These are phyloP conservation scores for Yamadazyma sp. DNA, from an alignment of 1,139 yeast species.

Conservation along the genomic window DNA sequence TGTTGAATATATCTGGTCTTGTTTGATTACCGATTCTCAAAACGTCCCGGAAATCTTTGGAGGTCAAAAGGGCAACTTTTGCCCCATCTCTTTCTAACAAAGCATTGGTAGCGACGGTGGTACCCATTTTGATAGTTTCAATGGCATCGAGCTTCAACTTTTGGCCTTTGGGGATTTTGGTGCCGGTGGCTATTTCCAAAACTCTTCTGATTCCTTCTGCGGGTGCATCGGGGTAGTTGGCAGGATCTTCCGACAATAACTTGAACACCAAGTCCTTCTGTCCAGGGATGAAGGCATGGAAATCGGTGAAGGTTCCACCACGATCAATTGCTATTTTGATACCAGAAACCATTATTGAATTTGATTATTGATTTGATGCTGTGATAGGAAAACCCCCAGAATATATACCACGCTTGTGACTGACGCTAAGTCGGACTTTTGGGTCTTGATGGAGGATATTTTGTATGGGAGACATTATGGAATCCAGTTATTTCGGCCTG, in stretches of 20 bases:
- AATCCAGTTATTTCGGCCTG: no score
- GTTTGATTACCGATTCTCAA: conserved; percentile 71
- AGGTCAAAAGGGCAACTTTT: conserved; percentile 59
- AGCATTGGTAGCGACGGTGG: conserved; percentile 81
- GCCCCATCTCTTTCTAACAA: conserved; percentile 69
- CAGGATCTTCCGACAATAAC: conserved; percentile 23
- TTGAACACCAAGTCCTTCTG: conserved; percentile 17
- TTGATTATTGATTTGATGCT: background rate
- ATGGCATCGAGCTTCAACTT: conserved; percentile 31
- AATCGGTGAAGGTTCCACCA: conserved; percentile 26
- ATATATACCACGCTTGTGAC: no score
- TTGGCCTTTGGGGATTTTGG: conserved; percentile 15
- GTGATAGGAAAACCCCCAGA: no score
- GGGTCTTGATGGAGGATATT: no score
- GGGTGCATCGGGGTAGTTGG: conserved; percentile 22
- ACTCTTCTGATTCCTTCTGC: conserved; percentile 25
- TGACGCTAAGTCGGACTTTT: no score
- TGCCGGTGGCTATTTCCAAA: conserved; percentile 15
- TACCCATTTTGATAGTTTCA: conserved; percentile 67
- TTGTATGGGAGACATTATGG: no score
- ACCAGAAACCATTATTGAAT: conserved; percentile 6
- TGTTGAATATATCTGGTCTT: conserved; percentile 66
- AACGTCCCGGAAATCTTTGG: conserved; percentile 67
- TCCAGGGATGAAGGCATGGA: conserved; percentile 14
- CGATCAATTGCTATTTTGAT: conserved; percentile 21